phyloP scores from a whole-genome alignment of 208 protist species.

The Leishmania guyanensis region DNA sequence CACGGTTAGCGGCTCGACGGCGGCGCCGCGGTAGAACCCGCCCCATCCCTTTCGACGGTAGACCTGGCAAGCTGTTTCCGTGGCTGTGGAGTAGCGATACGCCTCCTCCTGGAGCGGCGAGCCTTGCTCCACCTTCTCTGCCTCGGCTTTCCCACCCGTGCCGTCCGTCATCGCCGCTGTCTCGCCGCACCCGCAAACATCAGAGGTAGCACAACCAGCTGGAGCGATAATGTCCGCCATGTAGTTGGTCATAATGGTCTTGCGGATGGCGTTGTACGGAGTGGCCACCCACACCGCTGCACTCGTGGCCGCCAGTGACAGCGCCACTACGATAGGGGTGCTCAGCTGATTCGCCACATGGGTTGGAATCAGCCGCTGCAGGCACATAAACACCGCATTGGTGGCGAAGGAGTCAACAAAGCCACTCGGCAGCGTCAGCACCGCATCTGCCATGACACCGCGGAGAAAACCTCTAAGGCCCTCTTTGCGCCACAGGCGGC shows the following conservation, averaged over 20 bases:
- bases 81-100: slow-evolving; percentile 72
- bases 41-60: slow-evolving; percentile 55
- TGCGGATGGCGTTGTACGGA: slow-evolving; percentile 69
- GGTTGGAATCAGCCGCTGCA: slow-evolving; percentile 53
- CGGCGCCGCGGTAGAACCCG: slow-evolving; percentile 69
- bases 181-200: background rate
- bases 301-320: slow-evolving; percentile 57
- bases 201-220: background rate
- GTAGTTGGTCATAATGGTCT: slow-evolving; percentile 83
- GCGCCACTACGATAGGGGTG: slow-evolving; percentile 37
- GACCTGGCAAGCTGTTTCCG: slow-evolving; percentile 55
- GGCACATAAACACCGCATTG: slow-evolving; percentile 42
- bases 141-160: background rate
- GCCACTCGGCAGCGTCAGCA: slow-evolving; percentile 56
- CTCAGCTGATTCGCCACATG: slow-evolving; percentile 42
- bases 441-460: slow-evolving; percentile 61
- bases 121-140: background rate
- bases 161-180: background rate
- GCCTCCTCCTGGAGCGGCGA: slow-evolving; percentile 28
- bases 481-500: slow-evolving; percentile 68
- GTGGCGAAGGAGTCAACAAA: slow-evolving; percentile 61
- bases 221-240: slow-evolving; percentile 70
- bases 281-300: slow-evolving; percentile 66
- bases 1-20: slow-evolving; percentile 64
- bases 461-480: slow-evolving; percentile 62